Conservation (phyloP, 805 yeast species). For the Tetrapisispora phaffii region DNA sequence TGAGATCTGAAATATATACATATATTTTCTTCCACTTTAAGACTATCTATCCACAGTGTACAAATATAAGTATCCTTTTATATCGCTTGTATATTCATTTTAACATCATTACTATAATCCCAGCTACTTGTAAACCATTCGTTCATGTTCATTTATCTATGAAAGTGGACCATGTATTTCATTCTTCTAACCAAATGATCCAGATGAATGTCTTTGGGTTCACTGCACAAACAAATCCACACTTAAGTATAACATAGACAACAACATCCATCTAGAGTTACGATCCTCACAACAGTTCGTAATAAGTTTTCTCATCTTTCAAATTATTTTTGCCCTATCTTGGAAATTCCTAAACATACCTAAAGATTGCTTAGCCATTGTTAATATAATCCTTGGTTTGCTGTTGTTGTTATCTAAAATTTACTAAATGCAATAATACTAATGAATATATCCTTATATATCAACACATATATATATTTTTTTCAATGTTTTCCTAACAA, state of each 20-base stretch:
- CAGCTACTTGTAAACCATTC: too few relatives aligned
- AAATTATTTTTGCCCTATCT: neutral
- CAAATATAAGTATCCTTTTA: too few relatives aligned
- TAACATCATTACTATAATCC: too few relatives aligned
- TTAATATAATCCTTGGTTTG: constrained; percentile 12
- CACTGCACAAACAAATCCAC: neutral
- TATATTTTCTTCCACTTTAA: too few relatives aligned
- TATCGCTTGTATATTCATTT: too few relatives aligned
- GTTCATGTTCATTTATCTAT: too few relatives aligned
- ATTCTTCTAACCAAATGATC: too few relatives aligned
- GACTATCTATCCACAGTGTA: too few relatives aligned
- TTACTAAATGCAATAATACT: neutral
- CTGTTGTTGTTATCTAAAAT: neutral
- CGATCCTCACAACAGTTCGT: neutral
- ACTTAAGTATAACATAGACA: too few relatives aligned
- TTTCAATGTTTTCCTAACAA: neutral
- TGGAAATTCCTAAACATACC: constrained; percentile 30
- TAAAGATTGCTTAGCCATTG: constrained; percentile 43
- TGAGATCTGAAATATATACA: too few relatives aligned
- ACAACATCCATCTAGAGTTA: neutral
- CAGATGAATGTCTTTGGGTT: too few relatives aligned
- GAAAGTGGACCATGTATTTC: too few relatives aligned
- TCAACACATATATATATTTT: neutral
- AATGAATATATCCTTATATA: neutral
- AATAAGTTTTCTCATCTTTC: neutral